Base-by-base conservation (phyloP, 1,284 basidiomycete genomes). In the Cystobasidium sp. region DNA sequence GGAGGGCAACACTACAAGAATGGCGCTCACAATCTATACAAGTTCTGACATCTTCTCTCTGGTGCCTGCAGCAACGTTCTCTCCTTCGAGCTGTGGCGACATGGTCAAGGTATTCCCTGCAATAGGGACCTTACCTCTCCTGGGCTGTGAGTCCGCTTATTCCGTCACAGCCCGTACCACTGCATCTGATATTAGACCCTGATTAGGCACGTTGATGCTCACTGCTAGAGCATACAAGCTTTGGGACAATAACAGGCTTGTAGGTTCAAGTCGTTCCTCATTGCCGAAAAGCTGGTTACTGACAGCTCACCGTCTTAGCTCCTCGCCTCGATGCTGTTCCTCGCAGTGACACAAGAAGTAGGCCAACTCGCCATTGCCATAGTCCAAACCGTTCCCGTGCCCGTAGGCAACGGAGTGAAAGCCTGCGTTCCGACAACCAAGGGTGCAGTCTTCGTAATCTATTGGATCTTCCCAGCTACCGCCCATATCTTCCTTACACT, bases 381-480 rank as follows among this genome's bases (percentile, higher is more conserved):
- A n/a, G 43, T 37, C 12, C 37, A 69, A 46, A 69, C 68, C 8
- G 56, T 47, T 3, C 44, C 68, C 14, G 52, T 59, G n/a, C 55
- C 68, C 1, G 37, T 69, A 6, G 56, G 52, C 31, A 59, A 53
- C 44, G 68, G 68, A 12, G 44, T 69, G 6, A 43, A 47, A 44
- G 56, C 68, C 31, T 69, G 68, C 56, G 56, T 69, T 14, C 55
- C 68, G 16, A 61, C 68, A 44, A 31, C 56, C 9, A 44, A 59
- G 31, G 46, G 56, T 20, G 55, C 55, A 8, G n/a, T 69, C 24
- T 69, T 44, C 44, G 31, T 69, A 16, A 22, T 59, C 20, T 69
- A 69, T 56, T 69, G 68, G 68, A 44, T 69, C 55, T 59, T 69
- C 9, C 68, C 68, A 20, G 24, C 43, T 12, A 24, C 61, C 6